Percentiles rank a stretch among this genome's conserved stretches.
These are phyloP conservation scores for Suillus plorans DNA, from an alignment of 768 basidiomycete species.

Conservation along the genomic window DNA sequence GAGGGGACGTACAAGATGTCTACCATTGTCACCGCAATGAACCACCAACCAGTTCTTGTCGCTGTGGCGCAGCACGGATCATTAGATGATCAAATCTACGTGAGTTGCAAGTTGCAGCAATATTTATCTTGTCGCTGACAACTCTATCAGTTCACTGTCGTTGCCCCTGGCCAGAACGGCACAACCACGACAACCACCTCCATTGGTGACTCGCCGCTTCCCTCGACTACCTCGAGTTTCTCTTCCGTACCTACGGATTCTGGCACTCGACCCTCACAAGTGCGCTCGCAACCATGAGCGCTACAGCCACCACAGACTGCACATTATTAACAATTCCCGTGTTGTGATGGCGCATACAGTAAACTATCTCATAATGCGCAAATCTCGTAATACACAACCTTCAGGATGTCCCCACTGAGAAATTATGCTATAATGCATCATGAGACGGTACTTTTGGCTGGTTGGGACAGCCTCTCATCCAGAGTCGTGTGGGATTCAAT, in stretches of 20 bases:
- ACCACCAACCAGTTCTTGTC: constrained; percentile 41
- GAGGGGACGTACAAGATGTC: constrained; percentile 50
- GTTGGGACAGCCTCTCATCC: no score
- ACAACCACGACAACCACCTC: constrained; percentile 13
- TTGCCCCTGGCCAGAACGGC: constrained; percentile 9
- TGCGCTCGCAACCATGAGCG: not conserved
- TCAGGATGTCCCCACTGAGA: no score
- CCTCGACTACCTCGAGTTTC: not conserved
- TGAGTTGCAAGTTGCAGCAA: constrained; percentile 25
- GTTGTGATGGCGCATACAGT: not conserved
- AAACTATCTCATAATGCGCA: no score
- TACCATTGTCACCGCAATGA: constrained; percentile 44
- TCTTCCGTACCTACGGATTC: not conserved
- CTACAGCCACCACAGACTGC: not conserved
- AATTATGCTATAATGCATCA: no score
- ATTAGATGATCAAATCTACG: constrained; percentile 43
- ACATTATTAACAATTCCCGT: not conserved
- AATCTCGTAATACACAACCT: no score
- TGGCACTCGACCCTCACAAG: not conserved
- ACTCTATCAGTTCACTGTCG: constrained; percentile 26
- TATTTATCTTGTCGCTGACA: not conserved
- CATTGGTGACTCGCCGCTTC: not conserved
- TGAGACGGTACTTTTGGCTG: no score
- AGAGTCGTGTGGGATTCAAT: no score
- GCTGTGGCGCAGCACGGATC: constrained; percentile 40